phyloP scores from a whole-genome alignment of 1,139 yeast genomes.

The Taphrina confusa region DNA sequence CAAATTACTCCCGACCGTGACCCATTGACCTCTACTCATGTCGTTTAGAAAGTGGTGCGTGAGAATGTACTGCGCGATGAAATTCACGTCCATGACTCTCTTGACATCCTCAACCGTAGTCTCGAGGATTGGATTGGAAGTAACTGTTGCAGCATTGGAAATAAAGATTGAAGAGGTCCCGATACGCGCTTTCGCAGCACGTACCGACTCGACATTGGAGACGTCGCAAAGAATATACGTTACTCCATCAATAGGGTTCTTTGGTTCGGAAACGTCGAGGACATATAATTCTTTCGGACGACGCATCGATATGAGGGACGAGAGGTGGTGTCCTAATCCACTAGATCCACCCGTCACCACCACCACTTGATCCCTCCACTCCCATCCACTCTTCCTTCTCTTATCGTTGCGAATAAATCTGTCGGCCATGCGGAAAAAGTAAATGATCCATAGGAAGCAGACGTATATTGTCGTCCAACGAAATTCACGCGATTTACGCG shows the following conservation, averaged over 20 bases:
- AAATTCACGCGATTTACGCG: not conserved
- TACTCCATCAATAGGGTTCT: conserved; percentile 50
- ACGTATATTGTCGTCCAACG: not conserved
- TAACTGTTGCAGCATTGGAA: not conserved
- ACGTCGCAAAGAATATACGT: conserved; percentile 69
- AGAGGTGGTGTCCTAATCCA: conserved; percentile 75
- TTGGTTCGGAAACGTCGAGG: conserved; percentile 60
- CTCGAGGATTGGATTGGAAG: conserved; percentile 47
- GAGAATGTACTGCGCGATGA: conserved; percentile 68
- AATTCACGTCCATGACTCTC: conserved; percentile 62
- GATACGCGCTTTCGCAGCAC: no score
- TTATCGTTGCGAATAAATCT: no score
- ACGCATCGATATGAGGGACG: conserved; percentile 49
- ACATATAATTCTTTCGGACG: conserved; percentile 59
- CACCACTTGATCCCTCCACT: conserved; percentile 53
- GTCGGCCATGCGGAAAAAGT: no score
- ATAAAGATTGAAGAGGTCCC: not conserved
- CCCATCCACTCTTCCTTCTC: not conserved
- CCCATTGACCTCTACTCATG: conserved; percentile 69
- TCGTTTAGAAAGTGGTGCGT: conserved; percentile 69
- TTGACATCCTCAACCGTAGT: conserved; percentile 49
- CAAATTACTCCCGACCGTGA: conserved; percentile 77
- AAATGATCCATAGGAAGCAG: not conserved
- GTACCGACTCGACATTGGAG: conserved; percentile 47
- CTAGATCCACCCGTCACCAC: conserved; percentile 80